A percentile compares a stretch with the other conserved stretches of the same genome.
Evolutionary conservation across 2,329 filamentous ascomycete species (phyloP).

Genomic region (Colletotrichum gigasporum): DNA sequence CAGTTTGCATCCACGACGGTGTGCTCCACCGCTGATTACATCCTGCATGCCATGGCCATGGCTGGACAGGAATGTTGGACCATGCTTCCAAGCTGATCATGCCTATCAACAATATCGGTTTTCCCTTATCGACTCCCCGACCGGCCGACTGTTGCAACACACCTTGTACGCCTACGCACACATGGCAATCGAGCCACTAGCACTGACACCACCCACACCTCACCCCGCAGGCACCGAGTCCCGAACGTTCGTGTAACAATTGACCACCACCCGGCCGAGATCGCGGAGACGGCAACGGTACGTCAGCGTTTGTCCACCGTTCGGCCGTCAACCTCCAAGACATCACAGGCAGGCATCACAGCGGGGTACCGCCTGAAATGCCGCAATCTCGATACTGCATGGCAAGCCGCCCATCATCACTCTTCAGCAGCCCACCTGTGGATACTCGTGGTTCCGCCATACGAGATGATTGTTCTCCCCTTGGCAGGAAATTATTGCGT

Average conservation of each 20-base stretch:
- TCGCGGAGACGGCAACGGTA: constrained; percentile 25
- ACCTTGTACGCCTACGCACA: background rate
- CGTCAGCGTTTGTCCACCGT: constrained; percentile 22
- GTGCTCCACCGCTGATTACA: background rate
- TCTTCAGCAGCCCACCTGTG: constrained; percentile 22
- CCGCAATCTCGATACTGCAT: constrained; percentile 27
- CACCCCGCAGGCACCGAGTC: constrained; percentile 17
- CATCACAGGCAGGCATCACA: background rate
- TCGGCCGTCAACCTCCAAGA: background rate
- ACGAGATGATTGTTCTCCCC: constrained; percentile 11
- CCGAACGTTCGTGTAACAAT: constrained; percentile 15
- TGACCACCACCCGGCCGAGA: constrained; percentile 23
- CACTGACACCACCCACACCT: constrained; percentile 3
- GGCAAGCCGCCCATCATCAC: constrained; percentile 25
- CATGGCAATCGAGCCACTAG: constrained; percentile 5
- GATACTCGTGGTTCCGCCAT: constrained; percentile 6
- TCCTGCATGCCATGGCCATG: constrained; percentile 10
- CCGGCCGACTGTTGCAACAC: background rate
- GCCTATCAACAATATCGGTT: constrained; percentile 2
- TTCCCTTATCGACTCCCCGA: constrained; percentile 5
- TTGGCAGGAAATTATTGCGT: constrained; percentile 11
- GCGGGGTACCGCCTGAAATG: constrained; percentile 23
- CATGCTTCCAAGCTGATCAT: background rate
- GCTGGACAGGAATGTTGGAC: constrained; percentile 2
- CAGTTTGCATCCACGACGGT: background rate